Conservation (phyloP, 495 filamentous ascomycete species). For the Trichoderma parareesei region DNA sequence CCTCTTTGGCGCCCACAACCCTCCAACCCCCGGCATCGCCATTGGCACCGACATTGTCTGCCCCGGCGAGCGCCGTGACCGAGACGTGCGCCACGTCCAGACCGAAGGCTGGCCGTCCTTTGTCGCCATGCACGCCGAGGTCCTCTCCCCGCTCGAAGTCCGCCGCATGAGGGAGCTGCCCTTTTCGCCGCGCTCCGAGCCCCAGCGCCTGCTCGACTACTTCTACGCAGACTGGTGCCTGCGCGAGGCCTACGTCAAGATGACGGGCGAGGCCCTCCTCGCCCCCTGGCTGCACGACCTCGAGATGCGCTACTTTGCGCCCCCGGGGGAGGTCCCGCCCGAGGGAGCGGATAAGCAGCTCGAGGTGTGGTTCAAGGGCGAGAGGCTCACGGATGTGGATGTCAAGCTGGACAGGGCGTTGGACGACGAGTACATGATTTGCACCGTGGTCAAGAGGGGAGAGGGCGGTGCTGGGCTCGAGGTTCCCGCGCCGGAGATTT, state of each 20-base stretch:
- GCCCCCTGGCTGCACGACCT: conserved; percentile 65
- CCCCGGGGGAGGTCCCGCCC: conserved; percentile 18
- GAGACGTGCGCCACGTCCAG: conserved; percentile 40
- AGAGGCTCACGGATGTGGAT: conserved; percentile 35
- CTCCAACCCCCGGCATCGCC: conserved; percentile 17
- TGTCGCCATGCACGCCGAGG: conserved; percentile 70
- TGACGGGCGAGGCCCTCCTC: conserved; percentile 81
- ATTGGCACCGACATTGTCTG: conserved; percentile 70
- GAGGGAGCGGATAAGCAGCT: conserved; percentile 22
- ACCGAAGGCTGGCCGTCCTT: conserved; percentile 53
- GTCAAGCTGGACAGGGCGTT: conserved; percentile 34
- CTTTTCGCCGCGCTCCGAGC: conserved; percentile 26
- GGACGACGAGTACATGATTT: conserved; percentile 36
- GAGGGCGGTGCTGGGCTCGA: not conserved
- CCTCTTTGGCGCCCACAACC: conserved; percentile 30
- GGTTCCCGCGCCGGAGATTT: not conserved
- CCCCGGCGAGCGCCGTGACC: conserved; percentile 54
- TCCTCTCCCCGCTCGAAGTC: conserved; percentile 49
- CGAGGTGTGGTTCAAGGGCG: conserved; percentile 32
- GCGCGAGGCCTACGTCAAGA: conserved; percentile 88
- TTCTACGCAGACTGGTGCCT: conserved; percentile 89
- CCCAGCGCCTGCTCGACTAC: conserved; percentile 41
- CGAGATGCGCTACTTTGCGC: conserved; percentile 30
- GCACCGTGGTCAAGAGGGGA: conserved; percentile 31
- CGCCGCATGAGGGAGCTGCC: not conserved